phyloP scores from a whole-genome alignment of 23 red algal species.

The Agarophyton chilense region DNA sequence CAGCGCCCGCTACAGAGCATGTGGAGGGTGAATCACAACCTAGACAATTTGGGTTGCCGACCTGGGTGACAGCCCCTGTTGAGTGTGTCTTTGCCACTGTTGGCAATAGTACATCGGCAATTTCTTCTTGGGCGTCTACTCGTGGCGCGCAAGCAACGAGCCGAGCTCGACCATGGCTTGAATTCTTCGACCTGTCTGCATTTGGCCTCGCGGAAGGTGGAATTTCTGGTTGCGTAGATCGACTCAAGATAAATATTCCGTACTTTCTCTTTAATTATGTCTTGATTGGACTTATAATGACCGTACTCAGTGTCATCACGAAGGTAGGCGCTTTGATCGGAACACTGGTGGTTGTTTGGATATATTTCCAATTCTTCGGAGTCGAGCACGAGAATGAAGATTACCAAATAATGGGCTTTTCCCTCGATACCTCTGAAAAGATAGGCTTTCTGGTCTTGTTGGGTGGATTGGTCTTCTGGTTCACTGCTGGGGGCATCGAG shows the following conservation, averaged over 20 bases:
- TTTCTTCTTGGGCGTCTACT: conserved; percentile 31
- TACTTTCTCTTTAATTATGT: conserved; percentile 69
- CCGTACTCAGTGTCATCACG: conserved; percentile 45
- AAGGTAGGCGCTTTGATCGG: conserved; percentile 43
- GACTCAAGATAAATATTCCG: conserved; percentile 41
- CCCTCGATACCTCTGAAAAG: conserved; percentile 45
- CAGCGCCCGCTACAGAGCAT: neutral
- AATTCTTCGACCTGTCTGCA: conserved; percentile 65
- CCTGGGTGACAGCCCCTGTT: conserved; percentile 19
- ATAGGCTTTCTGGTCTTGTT: conserved; percentile 58
- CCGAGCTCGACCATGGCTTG: conserved; percentile 58
- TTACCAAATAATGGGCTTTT: conserved; percentile 34
- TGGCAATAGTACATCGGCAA: neutral
- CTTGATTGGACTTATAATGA: conserved; percentile 26
- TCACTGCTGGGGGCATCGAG: conserved; percentile 48
- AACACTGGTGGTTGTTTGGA: conserved; percentile 13
- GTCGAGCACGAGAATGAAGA: conserved; percentile 24
- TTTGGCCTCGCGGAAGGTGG: conserved; percentile 48
- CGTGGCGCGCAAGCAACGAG: conserved; percentile 25
- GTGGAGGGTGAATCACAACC: neutral
- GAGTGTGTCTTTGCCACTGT: conserved; percentile 20
- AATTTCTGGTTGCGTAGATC: conserved; percentile 1
- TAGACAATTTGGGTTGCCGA: neutral
- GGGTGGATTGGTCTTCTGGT: conserved; percentile 49
- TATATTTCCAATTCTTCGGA: conserved; percentile 70